phyloP scores from a whole-genome alignment of 2,329 filamentous ascomycete species.

The Cryphonectria parasitica region DNA sequence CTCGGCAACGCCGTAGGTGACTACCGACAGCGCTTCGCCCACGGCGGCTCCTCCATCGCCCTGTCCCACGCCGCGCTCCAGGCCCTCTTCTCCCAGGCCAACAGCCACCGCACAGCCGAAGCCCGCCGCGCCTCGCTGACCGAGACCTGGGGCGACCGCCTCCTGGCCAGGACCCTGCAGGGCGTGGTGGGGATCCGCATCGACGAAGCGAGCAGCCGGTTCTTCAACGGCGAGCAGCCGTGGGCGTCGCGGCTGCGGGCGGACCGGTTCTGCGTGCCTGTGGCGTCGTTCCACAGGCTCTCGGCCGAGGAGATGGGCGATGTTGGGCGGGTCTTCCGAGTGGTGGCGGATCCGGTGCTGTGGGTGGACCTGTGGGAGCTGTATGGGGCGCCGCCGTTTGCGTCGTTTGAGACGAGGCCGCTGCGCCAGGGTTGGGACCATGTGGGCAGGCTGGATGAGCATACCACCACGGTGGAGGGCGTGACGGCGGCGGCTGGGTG shows the following conservation, averaged over 20 bases:
- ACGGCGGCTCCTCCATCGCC: slow-evolving; percentile 58
- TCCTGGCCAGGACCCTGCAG: slow-evolving; percentile 58
- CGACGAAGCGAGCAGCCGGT: slow-evolving; percentile 55
- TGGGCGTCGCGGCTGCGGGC: slow-evolving; percentile 50
- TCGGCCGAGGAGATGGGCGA: slow-evolving; percentile 49
- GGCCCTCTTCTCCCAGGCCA: slow-evolving; percentile 44
- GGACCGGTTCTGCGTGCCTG: slow-evolving; percentile 56
- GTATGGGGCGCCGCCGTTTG: slow-evolving; percentile 47
- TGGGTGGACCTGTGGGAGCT: slow-evolving; percentile 57
- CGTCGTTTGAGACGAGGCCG: slow-evolving; percentile 41
- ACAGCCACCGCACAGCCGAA: slow-evolving; percentile 45
- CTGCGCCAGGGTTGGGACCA: slow-evolving; percentile 50
- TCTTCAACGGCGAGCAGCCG: slow-evolving; percentile 61
- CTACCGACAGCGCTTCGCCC: slow-evolving; percentile 58
- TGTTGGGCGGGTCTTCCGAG: slow-evolving; percentile 46
- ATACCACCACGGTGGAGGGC: slow-evolving; percentile 42
- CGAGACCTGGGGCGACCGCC: slow-evolving; percentile 57
- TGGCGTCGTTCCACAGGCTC: slow-evolving; percentile 59
- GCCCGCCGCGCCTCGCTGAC: slow-evolving; percentile 53
- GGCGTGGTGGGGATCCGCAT: slow-evolving; percentile 54
- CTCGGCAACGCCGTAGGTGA: slow-evolving; percentile 61
- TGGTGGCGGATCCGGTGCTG: slow-evolving; percentile 44
- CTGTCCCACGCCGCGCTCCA: slow-evolving; percentile 55
- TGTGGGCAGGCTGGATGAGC: slow-evolving; percentile 53
- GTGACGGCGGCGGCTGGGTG: slow-evolving; percentile 47